Conservation (phyloP, 306 rosid genomes). For the Vigna trinervia region DNA sequence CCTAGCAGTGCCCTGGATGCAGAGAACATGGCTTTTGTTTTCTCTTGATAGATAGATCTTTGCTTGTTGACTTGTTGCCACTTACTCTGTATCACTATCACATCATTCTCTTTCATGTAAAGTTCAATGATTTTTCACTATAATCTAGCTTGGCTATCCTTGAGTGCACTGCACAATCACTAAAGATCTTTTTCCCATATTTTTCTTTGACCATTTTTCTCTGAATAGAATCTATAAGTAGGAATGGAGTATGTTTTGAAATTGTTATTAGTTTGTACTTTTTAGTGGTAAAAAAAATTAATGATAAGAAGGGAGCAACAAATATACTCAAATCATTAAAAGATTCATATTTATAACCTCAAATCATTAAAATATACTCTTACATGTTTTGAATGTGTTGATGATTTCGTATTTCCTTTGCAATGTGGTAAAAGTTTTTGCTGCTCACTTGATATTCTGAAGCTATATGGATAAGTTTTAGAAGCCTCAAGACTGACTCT, state of each 20-base stretch:
- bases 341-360: conserved; percentile 7
- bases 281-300: not conserved
- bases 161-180: not conserved
- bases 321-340: not conserved
- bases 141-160: not conserved
- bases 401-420: not conserved
- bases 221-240: not conserved
- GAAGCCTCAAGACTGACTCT: conserved; percentile 18
- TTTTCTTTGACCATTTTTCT: not conserved
- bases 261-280: not conserved
- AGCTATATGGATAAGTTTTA: not conserved
- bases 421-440: not conserved
- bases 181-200: not conserved
- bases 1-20: conserved; percentile 16
- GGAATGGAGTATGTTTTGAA: conserved; percentile 21
- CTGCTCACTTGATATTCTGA: not conserved
- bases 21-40: conserved; percentile 26
- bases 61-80: conserved; percentile 35
- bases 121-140: conserved; percentile 14
- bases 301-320: not conserved
- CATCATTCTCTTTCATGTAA: not conserved
- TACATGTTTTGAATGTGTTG: no score
- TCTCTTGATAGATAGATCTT: conserved; percentile 17
- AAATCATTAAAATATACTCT: not conserved
- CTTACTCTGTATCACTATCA: conserved; percentile 13